Evolutionary conservation across 306 rosid genomes (phyloP), one percentile per base, ranked within the genome.

Genomic region (Cucurbita pepo): DNA sequence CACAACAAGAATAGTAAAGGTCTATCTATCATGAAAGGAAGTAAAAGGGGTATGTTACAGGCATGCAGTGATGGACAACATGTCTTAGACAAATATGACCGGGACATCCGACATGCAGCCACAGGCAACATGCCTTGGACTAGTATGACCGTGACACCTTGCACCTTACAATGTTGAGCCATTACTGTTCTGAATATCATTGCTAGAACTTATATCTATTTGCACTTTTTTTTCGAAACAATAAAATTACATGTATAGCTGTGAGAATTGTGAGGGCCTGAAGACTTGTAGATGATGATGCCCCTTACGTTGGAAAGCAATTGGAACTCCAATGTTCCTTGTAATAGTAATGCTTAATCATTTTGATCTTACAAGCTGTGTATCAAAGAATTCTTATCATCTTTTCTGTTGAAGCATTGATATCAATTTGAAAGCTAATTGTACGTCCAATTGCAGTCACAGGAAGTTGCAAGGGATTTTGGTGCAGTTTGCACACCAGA

Each of bases 401-500:
- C 5, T 48, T 7, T 25, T 67, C 41, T 22, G 12, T 44, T 69
- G 73, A 69, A 48, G 73, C 44, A 5, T 30, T 14, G 43, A 47
- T 69, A 22, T 50, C 12, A 25, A 21, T 47, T 7, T 47, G 56
- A 67, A 45, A 66, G 56, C 12, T 66, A 22, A 66, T 66, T 72
- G 69, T 34, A 76, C 74, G 25, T 58, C 81, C 54, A 51, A 71
- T 64, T 83, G 78, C 89, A 94, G 97, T 81, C 92, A 22, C 97
- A 94, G 83, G 87, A 86, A 25, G 97, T 80, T 78, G 97, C 98
- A 25, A 83, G 67, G 67, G 97, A 83, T 79, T 90, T 94, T 75
- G 88, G 95, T 81, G 96, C 98, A 72, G 92, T 83, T 79, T 94
- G 97, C 77, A 90, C 98, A 4, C 98, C 98, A 5, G 96, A 94